Conservation (phyloP, 768 basidiomycete species). For the Xerocomus brunneocitrinus region DNA sequence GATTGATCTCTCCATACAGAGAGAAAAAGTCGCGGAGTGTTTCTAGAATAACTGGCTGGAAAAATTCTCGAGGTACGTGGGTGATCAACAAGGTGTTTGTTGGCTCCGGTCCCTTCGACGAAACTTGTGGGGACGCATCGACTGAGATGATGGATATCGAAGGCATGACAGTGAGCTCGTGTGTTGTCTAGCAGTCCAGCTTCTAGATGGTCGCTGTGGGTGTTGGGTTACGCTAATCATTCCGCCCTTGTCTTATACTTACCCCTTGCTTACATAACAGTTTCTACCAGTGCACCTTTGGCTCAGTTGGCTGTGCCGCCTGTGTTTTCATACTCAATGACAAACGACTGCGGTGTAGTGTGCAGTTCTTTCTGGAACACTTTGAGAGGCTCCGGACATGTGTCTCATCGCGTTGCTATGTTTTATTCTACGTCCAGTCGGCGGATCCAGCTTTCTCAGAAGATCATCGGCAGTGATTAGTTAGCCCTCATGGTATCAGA, state of each 20-base stretch:
- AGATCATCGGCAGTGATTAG: not conserved
- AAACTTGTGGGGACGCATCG: not conserved
- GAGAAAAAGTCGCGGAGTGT: conserved; percentile 70
- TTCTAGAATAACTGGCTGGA: conserved; percentile 62
- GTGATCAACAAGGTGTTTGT: conserved; percentile 90
- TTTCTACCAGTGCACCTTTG: not conserved
- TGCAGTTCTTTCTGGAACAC: conserved; percentile 15
- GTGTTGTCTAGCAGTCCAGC: not conserved
- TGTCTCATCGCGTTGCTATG: conserved; percentile 3
- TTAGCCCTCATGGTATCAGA: conserved; percentile 4
- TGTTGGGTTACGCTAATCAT: conserved; percentile 1
- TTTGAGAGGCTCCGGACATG: not conserved
- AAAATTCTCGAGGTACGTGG: conserved; percentile 70
- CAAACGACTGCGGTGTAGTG: conserved; percentile 8
- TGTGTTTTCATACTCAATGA: not conserved
- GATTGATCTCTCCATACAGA: conserved; percentile 74
- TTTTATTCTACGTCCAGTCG: conserved; percentile 6
- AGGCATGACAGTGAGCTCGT: conserved; percentile 14
- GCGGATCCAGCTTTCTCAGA: not conserved
- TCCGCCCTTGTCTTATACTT: conserved; percentile 6
- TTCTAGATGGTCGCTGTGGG: conserved; percentile 3
- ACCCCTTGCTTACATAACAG: conserved; percentile 18
- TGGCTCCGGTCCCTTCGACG: conserved; percentile 8
- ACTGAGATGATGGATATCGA: conserved; percentile 28
- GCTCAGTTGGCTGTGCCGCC: conserved; percentile 16